A percentile compares a stretch with the other conserved stretches of the same genome.
Conservation (phyloP, 768 basidiomycete species). For the Russula sp. region DNA sequence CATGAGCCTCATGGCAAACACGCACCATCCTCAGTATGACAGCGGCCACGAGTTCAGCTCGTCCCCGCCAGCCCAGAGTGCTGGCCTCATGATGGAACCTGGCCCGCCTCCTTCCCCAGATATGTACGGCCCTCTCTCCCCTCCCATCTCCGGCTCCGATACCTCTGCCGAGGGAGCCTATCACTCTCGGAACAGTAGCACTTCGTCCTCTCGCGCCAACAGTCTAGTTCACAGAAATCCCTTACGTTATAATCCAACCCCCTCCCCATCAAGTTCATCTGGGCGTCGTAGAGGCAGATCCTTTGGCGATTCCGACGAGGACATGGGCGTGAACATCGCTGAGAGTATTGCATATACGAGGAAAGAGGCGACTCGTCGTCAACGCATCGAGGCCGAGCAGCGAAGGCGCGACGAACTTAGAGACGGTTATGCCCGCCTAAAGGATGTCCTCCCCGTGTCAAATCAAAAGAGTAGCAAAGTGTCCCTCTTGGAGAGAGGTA, state of each 20-base stretch:
- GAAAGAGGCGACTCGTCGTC: conserved; percentile 78
- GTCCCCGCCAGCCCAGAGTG: conserved; percentile 24
- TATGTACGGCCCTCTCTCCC: conserved; percentile 79
- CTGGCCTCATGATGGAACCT: conserved; percentile 19
- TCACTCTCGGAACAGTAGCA: conserved; percentile 67
- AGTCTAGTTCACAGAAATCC: conserved; percentile 67
- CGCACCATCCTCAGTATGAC: conserved; percentile 48
- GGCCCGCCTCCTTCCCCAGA: conserved; percentile 66
- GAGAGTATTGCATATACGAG: conserved; percentile 70
- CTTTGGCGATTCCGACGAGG: conserved; percentile 59
- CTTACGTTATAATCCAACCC: conserved; percentile 72
- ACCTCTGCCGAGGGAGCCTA: conserved; percentile 71
- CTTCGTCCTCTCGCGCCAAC: conserved; percentile 67
- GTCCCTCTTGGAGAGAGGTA: conserved; percentile 81
- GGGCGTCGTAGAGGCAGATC: conserved; percentile 63
- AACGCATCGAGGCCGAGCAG: conserved; percentile 88
- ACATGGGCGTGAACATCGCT: conserved; percentile 57
- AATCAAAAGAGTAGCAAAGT: conserved; percentile 93
- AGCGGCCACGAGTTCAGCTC: conserved; percentile 49
- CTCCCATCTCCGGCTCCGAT: conserved; percentile 84
- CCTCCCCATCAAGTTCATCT: conserved; percentile 69
- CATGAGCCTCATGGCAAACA: conserved; percentile 58
- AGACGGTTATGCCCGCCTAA: conserved; percentile 83
- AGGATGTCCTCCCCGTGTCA: conserved; percentile 78
- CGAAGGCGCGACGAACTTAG: conserved; percentile 81